These are phyloP conservation scores for Curvularia sp. DNA, from an alignment of 2,329 filamentous ascomycete species.

Conservation along the genomic window DNA sequence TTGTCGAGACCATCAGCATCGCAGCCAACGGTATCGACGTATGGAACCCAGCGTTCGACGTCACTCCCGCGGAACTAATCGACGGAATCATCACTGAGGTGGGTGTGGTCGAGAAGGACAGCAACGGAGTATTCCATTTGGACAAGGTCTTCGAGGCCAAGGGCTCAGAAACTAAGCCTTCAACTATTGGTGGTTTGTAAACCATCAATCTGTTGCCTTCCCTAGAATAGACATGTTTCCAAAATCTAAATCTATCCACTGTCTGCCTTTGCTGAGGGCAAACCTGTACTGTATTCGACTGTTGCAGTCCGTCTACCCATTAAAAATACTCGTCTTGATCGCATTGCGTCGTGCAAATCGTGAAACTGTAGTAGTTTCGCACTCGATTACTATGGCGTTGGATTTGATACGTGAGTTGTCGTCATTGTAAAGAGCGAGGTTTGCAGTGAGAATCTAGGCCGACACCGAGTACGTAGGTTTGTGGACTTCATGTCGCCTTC, in stretches of 20 bases:
- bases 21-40: slow-evolving; percentile 79
- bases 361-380: neutral
- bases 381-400: neutral
- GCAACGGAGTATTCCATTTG: slow-evolving; percentile 72
- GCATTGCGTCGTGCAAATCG: neutral
- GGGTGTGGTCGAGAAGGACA: slow-evolving; percentile 80
- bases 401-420: neutral
- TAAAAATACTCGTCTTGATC: neutral
- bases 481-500: slow-evolving; percentile 23
- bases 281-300: neutral
- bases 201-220: neutral
- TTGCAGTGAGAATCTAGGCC: neutral
- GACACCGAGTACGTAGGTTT: neutral
- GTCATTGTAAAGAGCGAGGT: neutral
- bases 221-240: neutral
- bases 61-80: slow-evolving; percentile 86
- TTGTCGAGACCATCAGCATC: slow-evolving; percentile 76
- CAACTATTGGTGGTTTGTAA: slow-evolving; percentile 45
- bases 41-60: slow-evolving; percentile 97
- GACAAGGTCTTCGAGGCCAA: slow-evolving; percentile 50
- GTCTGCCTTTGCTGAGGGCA: neutral
- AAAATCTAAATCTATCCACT: neutral
- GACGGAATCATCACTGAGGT: slow-evolving; percentile 94
- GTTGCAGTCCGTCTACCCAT: neutral
- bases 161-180: slow-evolving; percentile 35